Evolutionary conservation across 768 basidiomycete genomes (phyloP), one percentile per base, ranked within the genome.

Genomic region (Tylopilus balloui): DNA sequence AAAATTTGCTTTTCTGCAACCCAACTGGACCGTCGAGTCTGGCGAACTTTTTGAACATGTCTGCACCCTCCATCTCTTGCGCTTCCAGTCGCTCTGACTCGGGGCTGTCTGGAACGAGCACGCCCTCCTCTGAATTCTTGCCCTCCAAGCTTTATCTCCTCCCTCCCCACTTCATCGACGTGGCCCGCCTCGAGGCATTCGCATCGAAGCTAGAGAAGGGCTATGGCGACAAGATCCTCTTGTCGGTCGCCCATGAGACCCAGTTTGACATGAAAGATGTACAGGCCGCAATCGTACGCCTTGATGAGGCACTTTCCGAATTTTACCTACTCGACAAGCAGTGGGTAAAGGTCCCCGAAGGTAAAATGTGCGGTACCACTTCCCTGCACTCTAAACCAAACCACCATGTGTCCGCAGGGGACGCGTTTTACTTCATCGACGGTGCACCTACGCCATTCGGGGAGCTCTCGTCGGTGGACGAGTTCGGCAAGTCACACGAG

Each of bases 221-320:
- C n/a, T 56, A 57, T 32, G 65, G 52, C 3, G 63, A 66, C 42
- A 62, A 51, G 35, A 45, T 69, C 12, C 25, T 67, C 9, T 45
- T 69, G 31, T 51, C 31, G 1, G 51, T 69, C 17, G 50, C 56
- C 0, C 66, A 67, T 8, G 19, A 45, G 4, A 35, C 36, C 4
- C 24, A 25, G 11, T 52, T 53, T 38, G 43, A 64, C 15, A 3
- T 17, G 20, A 42, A 53, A 13, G 47, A 45, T 7, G 27, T 64
- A 4, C 38, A 52, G 20, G 28, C 45, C 4, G 39, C 53, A 4
- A 25, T 64, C 2, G 11, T 10, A 2, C 45, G 47, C 17, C 50
- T 66, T 3, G 25, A 44, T 25, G 46, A 57, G 40, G 42, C 25
- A 12, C 21, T 64, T 12, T 50, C 57, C 1, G 59, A 57, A n/a